phyloP scores from a whole-genome alignment of 768 basidiomycete genomes.

The Cubamyces sp. region DNA sequence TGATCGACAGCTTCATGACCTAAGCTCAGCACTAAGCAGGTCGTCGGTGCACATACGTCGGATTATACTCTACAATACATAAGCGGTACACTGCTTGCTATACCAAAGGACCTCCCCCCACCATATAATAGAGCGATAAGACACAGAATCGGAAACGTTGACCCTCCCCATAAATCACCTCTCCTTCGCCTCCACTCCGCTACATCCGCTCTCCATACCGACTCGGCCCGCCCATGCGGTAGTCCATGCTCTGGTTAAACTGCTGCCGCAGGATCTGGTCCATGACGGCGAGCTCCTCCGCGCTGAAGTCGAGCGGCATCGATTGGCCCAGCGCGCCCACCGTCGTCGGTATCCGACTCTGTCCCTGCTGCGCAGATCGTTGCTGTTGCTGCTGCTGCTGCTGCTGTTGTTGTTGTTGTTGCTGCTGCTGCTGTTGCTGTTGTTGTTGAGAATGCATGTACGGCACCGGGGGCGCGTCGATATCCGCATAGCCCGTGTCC shows the following conservation, averaged over 20 bases:
- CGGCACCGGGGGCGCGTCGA: constrained; percentile 26
- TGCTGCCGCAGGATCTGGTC: constrained; percentile 34
- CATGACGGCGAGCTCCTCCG: constrained; percentile 35
- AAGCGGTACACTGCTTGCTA: constrained; percentile 15
- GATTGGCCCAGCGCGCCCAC: constrained; percentile 16
- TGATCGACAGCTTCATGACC: neutral
- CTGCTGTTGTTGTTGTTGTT: neutral
- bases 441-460: constrained; percentile 7
- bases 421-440: constrained; percentile 4
- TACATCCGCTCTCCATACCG: constrained; percentile 4
- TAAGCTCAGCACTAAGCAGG: too few relatives aligned
- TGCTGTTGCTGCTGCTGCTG: neutral
- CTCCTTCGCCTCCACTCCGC: neutral
- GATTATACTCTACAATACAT: constrained; percentile 19
- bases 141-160: neutral
- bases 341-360: neutral
- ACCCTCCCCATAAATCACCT: neutral
- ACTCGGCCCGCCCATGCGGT: constrained; percentile 12
- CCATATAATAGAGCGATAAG: constrained; percentile 8
- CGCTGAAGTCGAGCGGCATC: constrained; percentile 30
- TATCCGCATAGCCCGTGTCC: constrained; percentile 18
- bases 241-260: constrained; percentile 17
- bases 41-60: neutral
- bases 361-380: neutral
- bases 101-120: neutral